Base-by-base conservation (phyloP, 306 rosid species). In the Lagenaria siceraria region DNA sequence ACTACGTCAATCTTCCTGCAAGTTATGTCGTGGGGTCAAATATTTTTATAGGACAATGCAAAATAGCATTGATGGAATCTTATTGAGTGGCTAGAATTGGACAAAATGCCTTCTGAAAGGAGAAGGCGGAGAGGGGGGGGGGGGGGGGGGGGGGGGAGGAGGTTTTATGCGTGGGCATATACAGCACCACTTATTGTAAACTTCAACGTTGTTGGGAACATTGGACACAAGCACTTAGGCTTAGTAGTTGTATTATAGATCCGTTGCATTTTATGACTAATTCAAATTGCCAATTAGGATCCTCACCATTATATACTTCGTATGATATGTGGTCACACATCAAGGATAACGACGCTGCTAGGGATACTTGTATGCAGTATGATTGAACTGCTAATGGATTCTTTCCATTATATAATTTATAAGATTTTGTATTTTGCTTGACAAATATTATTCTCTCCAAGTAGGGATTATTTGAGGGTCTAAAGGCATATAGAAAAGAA, bases 391-490 rank as follows among this genome's bases (percentile, higher is more conserved):
- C 74, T 29, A 22, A 53, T 27, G 46, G 46, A 51, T 27, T 25
- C n/a, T 71, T 46, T 69, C 62, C 21, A 72, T 62, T 68, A 61
- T 31, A 40, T 6, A 9, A 68, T 62, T n/a, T 77, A 46, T 1
- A 42, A 25, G 74, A 43, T 77, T 48, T 59, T 53, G 61, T 84
- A 40, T 81, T 54, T 74, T 52, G 12, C 62, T 31, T 48, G 31
- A 29, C 14, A 53, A 74, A 74, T 60, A 60, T 43, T 60, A 13
- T 63, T 14, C 73, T n/a, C 8, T 74, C 25, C 76, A 35, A 81
- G 60, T 82, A 95, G 99, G 99, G 99, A 31, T 78, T 95, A 79
- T 95, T 95, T 83, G 99, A 95, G 85, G 99, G 99, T 82, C 76
- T 95, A 86, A 95, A 95, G 78, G 99, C 99, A 21, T 92, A 92